phyloP scores from a whole-genome alignment of 2,329 filamentous ascomycete species.

The Phoma sp. region DNA sequence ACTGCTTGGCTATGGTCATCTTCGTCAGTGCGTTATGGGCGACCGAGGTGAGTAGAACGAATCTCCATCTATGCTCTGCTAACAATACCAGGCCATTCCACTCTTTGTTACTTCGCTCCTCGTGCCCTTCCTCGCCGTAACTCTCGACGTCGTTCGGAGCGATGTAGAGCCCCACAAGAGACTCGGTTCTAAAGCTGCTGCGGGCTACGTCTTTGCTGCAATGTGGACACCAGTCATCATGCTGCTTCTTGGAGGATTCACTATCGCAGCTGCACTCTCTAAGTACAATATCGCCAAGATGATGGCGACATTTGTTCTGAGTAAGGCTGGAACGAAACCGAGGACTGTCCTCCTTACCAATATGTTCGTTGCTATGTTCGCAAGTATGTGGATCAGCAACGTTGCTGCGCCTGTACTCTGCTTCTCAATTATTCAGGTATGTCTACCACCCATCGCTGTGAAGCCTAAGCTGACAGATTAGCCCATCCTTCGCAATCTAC shows the following conservation, averaged over 20 bases:
- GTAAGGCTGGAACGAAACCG: slow-evolving; percentile 92
- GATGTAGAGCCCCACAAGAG: slow-evolving; percentile 73
- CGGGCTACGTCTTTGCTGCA: slow-evolving; percentile 83
- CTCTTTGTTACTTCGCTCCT: slow-evolving; percentile 94
- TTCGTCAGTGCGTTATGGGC: slow-evolving; percentile 96
- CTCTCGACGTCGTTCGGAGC: slow-evolving; percentile 81
- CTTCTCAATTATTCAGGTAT: slow-evolving; percentile 93
- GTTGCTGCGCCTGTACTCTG: slow-evolving; percentile 96
- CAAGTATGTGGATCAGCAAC: slow-evolving; percentile 99
- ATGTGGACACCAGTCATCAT: slow-evolving; percentile 99
- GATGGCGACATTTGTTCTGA: slow-evolving; percentile 93
- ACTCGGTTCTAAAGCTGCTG: slow-evolving; percentile 79
- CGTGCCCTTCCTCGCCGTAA: slow-evolving; percentile 90
- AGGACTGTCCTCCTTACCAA: slow-evolving; percentile 90
- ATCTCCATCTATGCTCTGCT: slow-evolving; percentile 11
- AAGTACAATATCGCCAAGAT: slow-evolving; percentile 98
- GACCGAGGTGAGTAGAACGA: slow-evolving; percentile 71
- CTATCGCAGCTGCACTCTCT: slow-evolving; percentile 89
- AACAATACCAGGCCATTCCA: slow-evolving; percentile 75
- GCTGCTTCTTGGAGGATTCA: slow-evolving; percentile 94
- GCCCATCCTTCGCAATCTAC: slow-evolving; percentile 92
- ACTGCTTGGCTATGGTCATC: slow-evolving; percentile 90
- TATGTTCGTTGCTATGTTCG: slow-evolving; percentile 98
- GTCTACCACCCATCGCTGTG: slow-evolving; percentile 16
- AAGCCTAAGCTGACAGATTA: slow-evolving; percentile 46